Conservation (phyloP, 78 protist species). For the Thecamonas trahens region DNA sequence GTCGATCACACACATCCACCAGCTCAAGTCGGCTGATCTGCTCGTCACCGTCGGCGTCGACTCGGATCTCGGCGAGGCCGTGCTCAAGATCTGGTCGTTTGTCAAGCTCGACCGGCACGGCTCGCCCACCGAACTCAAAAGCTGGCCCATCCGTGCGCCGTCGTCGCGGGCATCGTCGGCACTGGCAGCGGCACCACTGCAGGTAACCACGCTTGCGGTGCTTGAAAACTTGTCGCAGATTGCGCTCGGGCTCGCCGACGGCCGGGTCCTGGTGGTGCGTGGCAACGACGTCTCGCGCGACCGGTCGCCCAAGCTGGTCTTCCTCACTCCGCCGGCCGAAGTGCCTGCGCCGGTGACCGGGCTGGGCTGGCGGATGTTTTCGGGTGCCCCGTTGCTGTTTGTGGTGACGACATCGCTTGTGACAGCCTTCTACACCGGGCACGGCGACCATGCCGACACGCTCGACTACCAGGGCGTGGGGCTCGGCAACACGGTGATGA, state of each 20-base stretch:
- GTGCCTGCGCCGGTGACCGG: too few relatives aligned
- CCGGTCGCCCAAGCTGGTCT: too few relatives aligned
- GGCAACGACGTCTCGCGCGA: constrained; percentile 42
- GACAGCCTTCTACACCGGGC: too few relatives aligned
- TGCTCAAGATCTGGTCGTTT: not conserved
- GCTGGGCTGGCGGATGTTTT: too few relatives aligned
- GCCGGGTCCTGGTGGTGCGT: constrained; percentile 5
- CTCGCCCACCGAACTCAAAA: not conserved
- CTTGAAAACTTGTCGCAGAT: constrained; percentile 16
- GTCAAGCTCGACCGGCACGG: not conserved
- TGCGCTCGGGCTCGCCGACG: constrained; percentile 48
- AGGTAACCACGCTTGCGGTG: constrained; percentile 16
- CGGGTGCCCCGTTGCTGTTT: too few relatives aligned
- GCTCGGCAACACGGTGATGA: too few relatives aligned
- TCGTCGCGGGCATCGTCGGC: not conserved
- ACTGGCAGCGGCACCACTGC: not conserved
- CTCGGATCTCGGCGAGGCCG: not conserved
- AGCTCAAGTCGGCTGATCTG: constrained; percentile 4
- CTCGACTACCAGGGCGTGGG: too few relatives aligned
- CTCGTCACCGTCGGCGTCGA: constrained; percentile 10
- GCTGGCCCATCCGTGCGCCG: not conserved
- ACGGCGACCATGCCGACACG: too few relatives aligned
- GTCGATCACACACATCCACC: constrained; percentile 1
- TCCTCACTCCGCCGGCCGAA: too few relatives aligned
- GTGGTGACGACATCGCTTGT: too few relatives aligned